These are phyloP conservation scores for Pichia sorboxylosa DNA, from an alignment of 1,139 yeast genomes.

Conservation along the genomic window DNA sequence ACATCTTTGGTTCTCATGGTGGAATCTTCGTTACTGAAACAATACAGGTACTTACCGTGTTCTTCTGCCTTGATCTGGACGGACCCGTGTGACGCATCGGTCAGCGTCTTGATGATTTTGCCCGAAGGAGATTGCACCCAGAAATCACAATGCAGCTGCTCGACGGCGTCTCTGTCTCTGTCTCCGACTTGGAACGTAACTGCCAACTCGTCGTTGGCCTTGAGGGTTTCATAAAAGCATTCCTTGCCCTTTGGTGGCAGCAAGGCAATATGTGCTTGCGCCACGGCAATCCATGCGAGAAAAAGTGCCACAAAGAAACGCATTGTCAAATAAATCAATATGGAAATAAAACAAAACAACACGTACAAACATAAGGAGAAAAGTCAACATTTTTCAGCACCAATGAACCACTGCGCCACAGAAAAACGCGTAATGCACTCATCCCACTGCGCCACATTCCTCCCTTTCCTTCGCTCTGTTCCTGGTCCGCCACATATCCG, in stretches of 20 bases:
- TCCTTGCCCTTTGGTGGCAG: slow-evolving; percentile 78
- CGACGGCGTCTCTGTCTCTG: slow-evolving; percentile 67
- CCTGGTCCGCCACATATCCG: too few relatives aligned
- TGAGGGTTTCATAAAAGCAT: slow-evolving; percentile 79
- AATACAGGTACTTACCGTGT: slow-evolving; percentile 73
- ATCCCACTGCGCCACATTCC: too few relatives aligned
- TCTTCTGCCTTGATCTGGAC: slow-evolving; percentile 51
- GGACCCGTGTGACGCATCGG: slow-evolving; percentile 72
- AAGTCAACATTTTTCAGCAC: too few relatives aligned
- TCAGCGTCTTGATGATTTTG: slow-evolving; percentile 36
- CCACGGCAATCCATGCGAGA: too few relatives aligned
- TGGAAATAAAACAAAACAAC: too few relatives aligned
- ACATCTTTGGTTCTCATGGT: slow-evolving; percentile 75
- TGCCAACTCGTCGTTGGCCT: slow-evolving; percentile 75
- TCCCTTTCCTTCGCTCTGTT: too few relatives aligned
- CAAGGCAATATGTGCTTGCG: slow-evolving; percentile 81
- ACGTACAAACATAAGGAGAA: too few relatives aligned
- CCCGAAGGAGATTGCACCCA: slow-evolving; percentile 52
- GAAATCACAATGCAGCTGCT: slow-evolving; percentile 72
- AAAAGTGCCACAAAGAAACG: too few relatives aligned
- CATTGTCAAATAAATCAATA: too few relatives aligned
- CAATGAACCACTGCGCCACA: too few relatives aligned
- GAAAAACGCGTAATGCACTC: too few relatives aligned
- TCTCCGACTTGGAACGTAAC: slow-evolving; percentile 91
- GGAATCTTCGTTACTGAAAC: slow-evolving; percentile 81